phyloP scores from a whole-genome alignment of 1,139 yeast genomes.

The Taiozyma sp. region DNA sequence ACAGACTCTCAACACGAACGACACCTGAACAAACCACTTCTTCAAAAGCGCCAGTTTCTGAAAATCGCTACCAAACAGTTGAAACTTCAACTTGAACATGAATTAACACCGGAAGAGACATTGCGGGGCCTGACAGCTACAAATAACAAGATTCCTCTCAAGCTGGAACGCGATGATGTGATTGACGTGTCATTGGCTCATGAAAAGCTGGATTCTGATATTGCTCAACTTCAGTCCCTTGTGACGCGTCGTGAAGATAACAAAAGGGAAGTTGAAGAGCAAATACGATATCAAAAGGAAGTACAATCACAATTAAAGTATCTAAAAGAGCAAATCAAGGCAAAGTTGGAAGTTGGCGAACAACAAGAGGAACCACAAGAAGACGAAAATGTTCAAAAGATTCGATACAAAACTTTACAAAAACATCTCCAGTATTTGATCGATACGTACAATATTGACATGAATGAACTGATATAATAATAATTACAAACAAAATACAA shows the following conservation, averaged over 20 bases:
- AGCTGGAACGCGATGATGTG: constrained; percentile 21
- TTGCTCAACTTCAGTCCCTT: constrained; percentile 7
- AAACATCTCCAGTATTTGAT: background rate
- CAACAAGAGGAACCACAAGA: background rate
- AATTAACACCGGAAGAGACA: background rate
- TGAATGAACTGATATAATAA: background rate
- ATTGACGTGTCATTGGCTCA: constrained; percentile 19
- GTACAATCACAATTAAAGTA: background rate
- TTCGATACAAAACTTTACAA: constrained; percentile 9
- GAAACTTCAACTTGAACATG: background rate
- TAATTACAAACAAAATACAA: too few species aligned
- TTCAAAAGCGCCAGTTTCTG: constrained; percentile 6
- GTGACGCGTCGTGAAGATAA: constrained; percentile 1
- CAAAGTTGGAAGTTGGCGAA: background rate
- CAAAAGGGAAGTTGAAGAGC: background rate
- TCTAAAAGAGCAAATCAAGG: background rate
- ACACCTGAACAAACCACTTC: constrained; percentile 8
- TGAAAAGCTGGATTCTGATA: constrained; percentile 12
- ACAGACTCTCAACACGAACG: constrained; percentile 7
- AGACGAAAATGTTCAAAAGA: background rate
- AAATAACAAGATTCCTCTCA: constrained; percentile 15
- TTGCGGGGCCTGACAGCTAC: constrained; percentile 6
- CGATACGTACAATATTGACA: background rate
- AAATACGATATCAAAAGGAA: constrained; percentile 1
- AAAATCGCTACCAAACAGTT: constrained; percentile 1